phyloP scores from a whole-genome alignment of 2,329 filamentous ascomycete species.

The Neopestalotiopsis sp. region DNA sequence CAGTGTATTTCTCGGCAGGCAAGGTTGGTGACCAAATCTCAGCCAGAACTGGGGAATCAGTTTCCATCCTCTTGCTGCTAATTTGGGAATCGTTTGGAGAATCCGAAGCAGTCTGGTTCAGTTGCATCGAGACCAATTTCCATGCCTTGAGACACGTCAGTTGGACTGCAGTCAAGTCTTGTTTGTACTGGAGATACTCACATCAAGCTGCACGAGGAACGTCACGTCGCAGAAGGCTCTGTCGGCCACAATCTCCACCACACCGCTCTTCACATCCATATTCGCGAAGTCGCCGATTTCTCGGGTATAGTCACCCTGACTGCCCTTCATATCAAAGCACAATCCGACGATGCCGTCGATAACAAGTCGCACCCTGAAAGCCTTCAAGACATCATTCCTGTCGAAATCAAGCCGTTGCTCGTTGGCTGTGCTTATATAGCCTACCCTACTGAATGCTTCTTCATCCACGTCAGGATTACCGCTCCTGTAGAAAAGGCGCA shows the following conservation, averaged over 20 bases:
- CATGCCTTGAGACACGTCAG: slow-evolving; percentile 19
- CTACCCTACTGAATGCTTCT: slow-evolving; percentile 16
- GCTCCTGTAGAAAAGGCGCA: slow-evolving; percentile 16
- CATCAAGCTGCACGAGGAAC: slow-evolving; percentile 25
- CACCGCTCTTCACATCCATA: slow-evolving; percentile 19
- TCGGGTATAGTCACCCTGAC: slow-evolving; percentile 2
- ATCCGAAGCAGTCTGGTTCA: slow-evolving; percentile 13
- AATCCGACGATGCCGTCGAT: slow-evolving; percentile 22
- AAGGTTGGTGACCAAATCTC: slow-evolving; percentile 26
- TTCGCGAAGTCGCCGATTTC: slow-evolving; percentile 20
- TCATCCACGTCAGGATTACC: background rate
- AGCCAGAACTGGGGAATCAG: background rate
- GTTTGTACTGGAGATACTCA: slow-evolving; percentile 7
- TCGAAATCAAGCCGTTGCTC: slow-evolving; percentile 19
- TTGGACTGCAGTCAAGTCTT: too few relatives aligned
- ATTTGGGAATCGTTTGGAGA: background rate
- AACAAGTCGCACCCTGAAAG: slow-evolving; percentile 21
- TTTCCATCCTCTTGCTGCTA: too few relatives aligned
- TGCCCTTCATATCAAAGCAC: slow-evolving; percentile 20
- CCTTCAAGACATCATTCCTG: slow-evolving; percentile 3
- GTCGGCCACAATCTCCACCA: slow-evolving; percentile 15
- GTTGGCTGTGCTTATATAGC: slow-evolving; percentile 19
- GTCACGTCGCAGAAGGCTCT: slow-evolving; percentile 10
- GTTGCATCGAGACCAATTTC: slow-evolving; percentile 24
- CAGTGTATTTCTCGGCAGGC: slow-evolving; percentile 14